Evolutionary conservation across 177 flowering plant genomes (phyloP), one percentile per base, ranked within the genome.

Genomic region (Vitis hybrid): DNA sequence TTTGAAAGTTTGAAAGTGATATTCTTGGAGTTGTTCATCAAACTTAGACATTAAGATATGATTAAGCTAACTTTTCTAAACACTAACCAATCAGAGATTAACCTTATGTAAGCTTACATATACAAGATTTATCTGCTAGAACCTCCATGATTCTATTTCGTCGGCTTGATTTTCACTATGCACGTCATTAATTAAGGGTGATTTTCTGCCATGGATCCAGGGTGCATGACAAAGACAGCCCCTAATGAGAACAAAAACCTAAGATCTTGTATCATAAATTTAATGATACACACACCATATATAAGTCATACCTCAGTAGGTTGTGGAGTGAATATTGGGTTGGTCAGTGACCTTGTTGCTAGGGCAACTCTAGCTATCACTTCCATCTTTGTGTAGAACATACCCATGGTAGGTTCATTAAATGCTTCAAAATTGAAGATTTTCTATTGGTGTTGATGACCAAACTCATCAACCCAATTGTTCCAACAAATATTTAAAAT

Each of bases 21-120:
- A 5, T 13, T 56, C 51, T 59, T 69, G 52, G 56, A 60, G 66
- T 70, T 22, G 70, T 66, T 75, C 33, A 55, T 75, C 77, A 70
- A 75, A 65, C 74, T 70, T 74, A 65, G 73, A 65, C 73, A 65
- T 45, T 70, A 70, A 65, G 70, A 69, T 58, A 65, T 51, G 10
- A 10, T 6, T 11, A 1, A n/a, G 10, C 13, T 16, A 15, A n/a
- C 33, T 3, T 69, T 58, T 50, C 45, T 51, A 60, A 50, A 7
- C 31, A 22, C 2, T 26, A n/a, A 62, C 66, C 72, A 62, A 70
- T 51, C 33, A 62, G n/a, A 52, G 10, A 4, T 9, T 56, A 33
- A 67, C 14, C 52, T 56, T 21, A 11, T n/a, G 61, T 16, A 56
- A 39, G 10, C 51, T 39, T 39, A 67, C 19, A 51, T 29, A 12